Evolutionary conservation across 768 basidiomycete species (phyloP).

Genomic region (Favolaschia claudopus): DNA sequence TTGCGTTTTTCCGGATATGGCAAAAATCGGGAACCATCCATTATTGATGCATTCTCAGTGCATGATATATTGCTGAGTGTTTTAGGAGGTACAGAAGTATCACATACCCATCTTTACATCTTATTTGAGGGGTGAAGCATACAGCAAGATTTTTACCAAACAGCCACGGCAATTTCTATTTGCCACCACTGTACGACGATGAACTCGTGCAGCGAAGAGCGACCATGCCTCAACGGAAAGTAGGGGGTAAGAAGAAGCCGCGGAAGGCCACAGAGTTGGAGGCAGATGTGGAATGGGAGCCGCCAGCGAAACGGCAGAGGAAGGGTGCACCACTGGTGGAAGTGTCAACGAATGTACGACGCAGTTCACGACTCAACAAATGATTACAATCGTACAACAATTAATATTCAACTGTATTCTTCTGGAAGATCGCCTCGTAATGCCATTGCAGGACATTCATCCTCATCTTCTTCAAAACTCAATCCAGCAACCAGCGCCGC

Average conservation of each 20-base stretch:
- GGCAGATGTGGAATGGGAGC: neutral
- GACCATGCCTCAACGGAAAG: neutral
- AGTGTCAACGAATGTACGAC: neutral
- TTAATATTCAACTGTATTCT: neutral
- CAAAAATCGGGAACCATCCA: too few relatives aligned
- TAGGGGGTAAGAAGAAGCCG: neutral
- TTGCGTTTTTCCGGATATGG: too few relatives aligned
- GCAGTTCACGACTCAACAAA: neutral
- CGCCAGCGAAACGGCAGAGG: neutral
- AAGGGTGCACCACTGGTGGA: neutral
- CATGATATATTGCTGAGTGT: too few relatives aligned
- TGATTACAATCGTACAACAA: neutral
- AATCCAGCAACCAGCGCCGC: slow-evolving; percentile 16
- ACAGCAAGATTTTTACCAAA: too few relatives aligned
- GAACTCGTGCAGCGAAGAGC: neutral
- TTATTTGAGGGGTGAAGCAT: too few relatives aligned
- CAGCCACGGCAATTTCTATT: too few relatives aligned
- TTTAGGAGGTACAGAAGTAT: too few relatives aligned
- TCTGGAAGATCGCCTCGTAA: neutral
- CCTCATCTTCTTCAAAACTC: slow-evolving; percentile 26
- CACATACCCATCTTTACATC: too few relatives aligned
- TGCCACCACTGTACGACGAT: too few relatives aligned
- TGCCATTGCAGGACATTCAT: slow-evolving; percentile 28
- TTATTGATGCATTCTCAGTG: too few relatives aligned
- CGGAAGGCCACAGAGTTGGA: neutral